Conservation (phyloP, 2,329 filamentous ascomycete species). For the Exophiala mesophila region DNA sequence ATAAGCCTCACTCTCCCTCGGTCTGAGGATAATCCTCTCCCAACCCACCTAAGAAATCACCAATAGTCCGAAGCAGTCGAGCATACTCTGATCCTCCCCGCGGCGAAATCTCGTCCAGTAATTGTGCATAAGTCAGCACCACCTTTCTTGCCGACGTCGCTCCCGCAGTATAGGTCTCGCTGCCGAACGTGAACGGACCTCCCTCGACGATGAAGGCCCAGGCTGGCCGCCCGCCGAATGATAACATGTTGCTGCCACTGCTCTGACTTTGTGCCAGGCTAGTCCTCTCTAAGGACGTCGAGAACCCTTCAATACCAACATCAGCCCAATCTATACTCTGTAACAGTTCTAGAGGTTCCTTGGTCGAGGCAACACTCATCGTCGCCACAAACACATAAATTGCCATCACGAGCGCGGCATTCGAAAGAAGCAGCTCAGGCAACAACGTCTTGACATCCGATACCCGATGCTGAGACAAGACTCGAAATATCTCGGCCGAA, state of each 20-base stretch:
- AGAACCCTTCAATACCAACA: slow-evolving; percentile 43
- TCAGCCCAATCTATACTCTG: slow-evolving; percentile 48
- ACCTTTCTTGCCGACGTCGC: slow-evolving; percentile 49
- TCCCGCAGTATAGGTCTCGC: slow-evolving; percentile 43
- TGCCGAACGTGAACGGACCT: slow-evolving; percentile 44
- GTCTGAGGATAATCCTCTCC: too few relatives aligned
- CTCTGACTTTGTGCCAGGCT: neutral
- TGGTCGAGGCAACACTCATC: slow-evolving; percentile 18
- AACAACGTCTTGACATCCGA: slow-evolving; percentile 50
- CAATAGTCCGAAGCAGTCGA: neutral
- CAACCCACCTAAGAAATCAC: too few relatives aligned
- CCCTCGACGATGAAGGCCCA: slow-evolving; percentile 46
- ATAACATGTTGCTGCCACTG: too few relatives aligned
- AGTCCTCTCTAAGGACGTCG: too few relatives aligned
- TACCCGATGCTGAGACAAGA: slow-evolving; percentile 47
- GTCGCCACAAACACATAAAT: slow-evolving; percentile 46
- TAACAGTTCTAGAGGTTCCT: slow-evolving; percentile 39
- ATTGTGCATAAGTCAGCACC: slow-evolving; percentile 47
- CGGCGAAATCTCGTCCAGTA: slow-evolving; percentile 43
- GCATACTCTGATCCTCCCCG: neutral
- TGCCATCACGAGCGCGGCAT: slow-evolving; percentile 47
- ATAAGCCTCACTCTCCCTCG: too few relatives aligned
- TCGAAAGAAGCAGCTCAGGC: slow-evolving; percentile 46
- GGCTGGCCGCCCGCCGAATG: too few relatives aligned
- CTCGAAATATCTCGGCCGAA: slow-evolving; percentile 48